Evolutionary conservation across 169 alveolate species (phyloP).

Genomic region (Haemoproteus tartakovskyi): DNA sequence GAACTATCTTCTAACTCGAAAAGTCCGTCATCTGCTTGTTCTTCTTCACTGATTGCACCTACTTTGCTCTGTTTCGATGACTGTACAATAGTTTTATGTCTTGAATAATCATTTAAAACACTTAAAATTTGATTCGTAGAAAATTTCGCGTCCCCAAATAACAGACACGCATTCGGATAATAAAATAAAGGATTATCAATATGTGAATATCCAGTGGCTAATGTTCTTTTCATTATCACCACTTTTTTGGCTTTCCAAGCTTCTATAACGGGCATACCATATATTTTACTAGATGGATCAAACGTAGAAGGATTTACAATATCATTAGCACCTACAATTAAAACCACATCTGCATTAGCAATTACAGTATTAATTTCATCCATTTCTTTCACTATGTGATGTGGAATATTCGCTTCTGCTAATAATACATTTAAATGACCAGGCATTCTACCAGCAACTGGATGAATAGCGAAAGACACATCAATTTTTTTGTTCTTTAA

Average conservation of each 20-base stretch:
- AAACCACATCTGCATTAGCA: conserved; percentile 82
- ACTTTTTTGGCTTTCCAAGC: conserved; percentile 90
- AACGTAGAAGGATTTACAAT: conserved; percentile 91
- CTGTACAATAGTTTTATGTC: conserved; percentile 17
- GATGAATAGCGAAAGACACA: conserved; percentile 94
- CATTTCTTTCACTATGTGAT: conserved; percentile 91
- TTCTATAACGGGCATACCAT: conserved; percentile 95
- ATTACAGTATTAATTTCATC: conserved; percentile 88
- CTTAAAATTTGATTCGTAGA: conserved; percentile 73
- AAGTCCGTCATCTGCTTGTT: no score
- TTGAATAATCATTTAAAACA: conserved; percentile 52
- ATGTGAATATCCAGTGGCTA: conserved; percentile 94
- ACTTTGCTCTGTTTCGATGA: conserved; percentile 5
- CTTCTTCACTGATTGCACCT: conserved; percentile 15
- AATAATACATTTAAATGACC: conserved; percentile 94
- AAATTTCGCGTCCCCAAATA: conserved; percentile 88
- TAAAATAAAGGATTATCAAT: conserved; percentile 91
- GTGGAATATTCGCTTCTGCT: conserved; percentile 95
- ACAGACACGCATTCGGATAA: conserved; percentile 85
- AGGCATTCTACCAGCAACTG: conserved; percentile 98
- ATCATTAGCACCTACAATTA: conserved; percentile 95
- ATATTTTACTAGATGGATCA: conserved; percentile 84
- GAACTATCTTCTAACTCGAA: no score
- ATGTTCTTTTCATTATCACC: conserved; percentile 88
- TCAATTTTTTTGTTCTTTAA: conserved; percentile 78